Percentiles rank a stretch among this genome's conserved stretches.
Evolutionary conservation across 495 filamentous ascomycete genomes (phyloP).

Genomic region (Paragyromitra xinjiangensis): DNA sequence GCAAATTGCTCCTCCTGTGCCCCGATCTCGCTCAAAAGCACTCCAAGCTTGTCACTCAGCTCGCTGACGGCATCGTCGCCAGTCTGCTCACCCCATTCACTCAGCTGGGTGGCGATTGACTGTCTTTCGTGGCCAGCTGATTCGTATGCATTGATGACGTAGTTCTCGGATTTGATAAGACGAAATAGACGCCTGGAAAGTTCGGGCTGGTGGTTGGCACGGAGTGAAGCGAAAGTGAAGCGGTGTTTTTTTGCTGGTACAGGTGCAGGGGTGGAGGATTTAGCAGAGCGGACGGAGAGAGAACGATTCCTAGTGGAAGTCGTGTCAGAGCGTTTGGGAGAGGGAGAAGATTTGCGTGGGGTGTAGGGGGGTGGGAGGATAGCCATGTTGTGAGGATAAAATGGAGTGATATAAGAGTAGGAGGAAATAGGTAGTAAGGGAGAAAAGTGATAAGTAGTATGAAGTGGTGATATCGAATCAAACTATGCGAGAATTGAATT

Average conservation of each 20-base stretch:
- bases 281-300: conserved; percentile 66
- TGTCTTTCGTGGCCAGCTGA: conserved; percentile 80
- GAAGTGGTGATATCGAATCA: conserved; percentile 29
- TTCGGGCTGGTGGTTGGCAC: conserved; percentile 81
- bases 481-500: conserved; percentile 32
- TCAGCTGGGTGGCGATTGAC: conserved; percentile 86
- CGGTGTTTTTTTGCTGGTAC: conserved; percentile 63
- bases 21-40: conserved; percentile 87
- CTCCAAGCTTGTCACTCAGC: conserved; percentile 91
- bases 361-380: conserved; percentile 58
- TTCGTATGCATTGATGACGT: conserved; percentile 82
- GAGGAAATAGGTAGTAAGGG: not conserved
- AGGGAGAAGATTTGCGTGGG: conserved; percentile 29
- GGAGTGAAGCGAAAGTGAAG: conserved; percentile 83
- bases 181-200: conserved; percentile 84
- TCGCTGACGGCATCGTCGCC: conserved; percentile 85
- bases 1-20: conserved; percentile 91
- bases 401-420: conserved; percentile 18
- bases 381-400: conserved; percentile 41
- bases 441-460: not conserved
- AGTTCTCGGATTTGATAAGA: conserved; percentile 91
- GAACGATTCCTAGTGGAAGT: conserved; percentile 61
- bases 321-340: conserved; percentile 49
- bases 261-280: conserved; percentile 51
- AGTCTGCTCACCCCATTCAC: conserved; percentile 93